Evolutionary conservation across 2,329 filamentous ascomycete genomes (phyloP), one percentile per base, ranked within the genome.

Genomic region (Ceratocystis ficicola): DNA sequence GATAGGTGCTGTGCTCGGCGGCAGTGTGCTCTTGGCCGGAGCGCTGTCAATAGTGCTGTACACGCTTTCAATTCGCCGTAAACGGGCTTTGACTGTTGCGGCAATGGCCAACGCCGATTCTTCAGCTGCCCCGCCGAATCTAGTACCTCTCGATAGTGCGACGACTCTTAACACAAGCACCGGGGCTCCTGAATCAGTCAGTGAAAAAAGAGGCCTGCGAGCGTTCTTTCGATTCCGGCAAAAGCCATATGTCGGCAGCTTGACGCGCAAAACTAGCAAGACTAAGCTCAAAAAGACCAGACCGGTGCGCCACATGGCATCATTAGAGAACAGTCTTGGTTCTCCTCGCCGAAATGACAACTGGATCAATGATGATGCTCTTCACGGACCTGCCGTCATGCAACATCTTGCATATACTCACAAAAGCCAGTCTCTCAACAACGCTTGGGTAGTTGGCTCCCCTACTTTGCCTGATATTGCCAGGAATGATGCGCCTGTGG

Each of bases 1-100:
- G 17, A 73, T 82, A 44, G 75, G 75, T 65, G 78, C 83, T 65
- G 77, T 77, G 12, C 69, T 84, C 30, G 76, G 76, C 41, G 79
- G 79, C n/a, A 77, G 78, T 17, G 70, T 79, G 1, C 64, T 81
- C 5, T 67, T 82, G 15, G 79, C 80, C 70, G 72, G 75, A 1
- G 72, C 70, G 6, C 66, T 81, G 5, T 78, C 77, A 0, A 72
- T 79, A 30, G 66, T 81, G 28, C 75, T 80, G 59, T 70, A 78
- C 5, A 77, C 76, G 72, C 68, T 75, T 2, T 74, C 74, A 7
- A 72, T 71, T 55, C 70, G 73, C 55, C 72, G 71, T 32, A 69
- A 71, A 36, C 68, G 70, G 15, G 61, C 30, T 4, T 5, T 65
- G 12, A 64, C 50, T 10, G 52, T 62, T 12, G 63, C 65, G 1